These are phyloP conservation scores for Nemania sp. DNA, from an alignment of 2,329 filamentous ascomycete genomes.

Conservation along the genomic window DNA sequence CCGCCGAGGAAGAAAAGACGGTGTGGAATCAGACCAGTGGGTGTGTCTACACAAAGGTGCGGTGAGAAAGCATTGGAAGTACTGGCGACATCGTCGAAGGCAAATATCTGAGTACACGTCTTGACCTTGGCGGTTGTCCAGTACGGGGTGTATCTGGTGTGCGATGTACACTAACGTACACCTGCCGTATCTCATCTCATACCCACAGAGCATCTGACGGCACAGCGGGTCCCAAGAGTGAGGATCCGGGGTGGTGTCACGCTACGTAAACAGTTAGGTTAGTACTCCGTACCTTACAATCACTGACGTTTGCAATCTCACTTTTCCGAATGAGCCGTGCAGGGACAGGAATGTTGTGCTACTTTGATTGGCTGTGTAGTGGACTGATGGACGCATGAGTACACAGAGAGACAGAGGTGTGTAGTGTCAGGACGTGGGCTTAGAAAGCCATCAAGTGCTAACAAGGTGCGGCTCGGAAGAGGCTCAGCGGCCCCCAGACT, in stretches of 20 bases:
- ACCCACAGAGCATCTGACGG: background rate
- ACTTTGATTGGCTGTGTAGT: slow-evolving; percentile 13
- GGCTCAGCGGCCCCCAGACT: slow-evolving; percentile 28
- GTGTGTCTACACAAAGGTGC: slow-evolving; percentile 17
- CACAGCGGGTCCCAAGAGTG: slow-evolving; percentile 11
- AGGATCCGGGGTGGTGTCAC: slow-evolving; percentile 8
- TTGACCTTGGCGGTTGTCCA: background rate
- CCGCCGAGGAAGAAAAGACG: slow-evolving; percentile 27
- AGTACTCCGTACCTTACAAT: background rate
- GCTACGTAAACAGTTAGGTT: background rate
- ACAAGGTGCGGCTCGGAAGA: slow-evolving; percentile 30
- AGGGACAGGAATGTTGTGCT: background rate
- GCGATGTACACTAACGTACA: no score
- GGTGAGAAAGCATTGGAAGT: slow-evolving; percentile 21
- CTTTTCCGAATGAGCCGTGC: slow-evolving; percentile 1
- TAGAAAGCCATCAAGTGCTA: slow-evolving; percentile 19
- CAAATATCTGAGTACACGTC: slow-evolving; percentile 1
- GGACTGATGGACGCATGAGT: background rate
- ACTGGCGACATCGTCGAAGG: slow-evolving; percentile 11
- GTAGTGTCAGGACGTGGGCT: slow-evolving; percentile 3
- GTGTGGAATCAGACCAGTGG: slow-evolving; percentile 11
- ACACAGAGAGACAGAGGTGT: background rate
- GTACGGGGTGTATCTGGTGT: no score
- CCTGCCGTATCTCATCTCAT: no score
- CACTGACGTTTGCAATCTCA: background rate